phyloP scores from a whole-genome alignment of 441 rosid species.

The Aquilaria agallochum region DNA sequence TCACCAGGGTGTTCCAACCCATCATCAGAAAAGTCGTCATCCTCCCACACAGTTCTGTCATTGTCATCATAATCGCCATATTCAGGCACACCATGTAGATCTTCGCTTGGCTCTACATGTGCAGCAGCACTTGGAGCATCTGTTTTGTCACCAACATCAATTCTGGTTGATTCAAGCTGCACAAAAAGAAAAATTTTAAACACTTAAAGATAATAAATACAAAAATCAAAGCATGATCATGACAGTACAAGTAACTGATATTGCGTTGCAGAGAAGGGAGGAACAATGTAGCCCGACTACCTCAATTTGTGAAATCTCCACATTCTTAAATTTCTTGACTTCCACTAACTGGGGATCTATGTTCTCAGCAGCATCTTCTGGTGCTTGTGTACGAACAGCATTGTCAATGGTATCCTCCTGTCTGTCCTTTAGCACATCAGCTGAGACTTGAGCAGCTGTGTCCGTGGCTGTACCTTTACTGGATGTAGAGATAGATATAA shows the following conservation, averaged over 20 bases:
- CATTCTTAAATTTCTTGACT: conserved; percentile 28
- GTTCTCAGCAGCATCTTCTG: conserved; percentile 23
- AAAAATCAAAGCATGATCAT: conserved; percentile 8
- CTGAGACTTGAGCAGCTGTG: conserved; percentile 35
- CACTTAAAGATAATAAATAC: no score
- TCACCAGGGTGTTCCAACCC: conserved; percentile 50
- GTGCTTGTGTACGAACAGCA: conserved; percentile 22
- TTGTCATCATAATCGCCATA: conserved; percentile 39
- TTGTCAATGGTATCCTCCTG: conserved; percentile 28
- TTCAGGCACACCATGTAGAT: conserved; percentile 35
- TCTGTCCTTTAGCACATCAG: conserved; percentile 23
- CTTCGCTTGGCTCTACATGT: conserved; percentile 38
- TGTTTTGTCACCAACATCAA: conserved; percentile 26
- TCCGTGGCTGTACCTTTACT: conserved; percentile 28
- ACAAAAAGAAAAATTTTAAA: conserved; percentile 8
- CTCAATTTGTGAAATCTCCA: conserved; percentile 28
- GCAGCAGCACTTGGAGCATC: conserved; percentile 29
- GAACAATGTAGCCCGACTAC: conserved; percentile 36
- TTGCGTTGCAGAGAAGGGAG: neutral
- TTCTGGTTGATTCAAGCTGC: conserved; percentile 37
- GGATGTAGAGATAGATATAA: no score
- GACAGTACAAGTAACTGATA: neutral
- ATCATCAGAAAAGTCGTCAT: conserved; percentile 41
- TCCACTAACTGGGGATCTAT: conserved; percentile 35
- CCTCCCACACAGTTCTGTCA: conserved; percentile 45